These are phyloP conservation scores for Mycena galericulata DNA, from an alignment of 768 basidiomycete genomes.

Conservation along the genomic window DNA sequence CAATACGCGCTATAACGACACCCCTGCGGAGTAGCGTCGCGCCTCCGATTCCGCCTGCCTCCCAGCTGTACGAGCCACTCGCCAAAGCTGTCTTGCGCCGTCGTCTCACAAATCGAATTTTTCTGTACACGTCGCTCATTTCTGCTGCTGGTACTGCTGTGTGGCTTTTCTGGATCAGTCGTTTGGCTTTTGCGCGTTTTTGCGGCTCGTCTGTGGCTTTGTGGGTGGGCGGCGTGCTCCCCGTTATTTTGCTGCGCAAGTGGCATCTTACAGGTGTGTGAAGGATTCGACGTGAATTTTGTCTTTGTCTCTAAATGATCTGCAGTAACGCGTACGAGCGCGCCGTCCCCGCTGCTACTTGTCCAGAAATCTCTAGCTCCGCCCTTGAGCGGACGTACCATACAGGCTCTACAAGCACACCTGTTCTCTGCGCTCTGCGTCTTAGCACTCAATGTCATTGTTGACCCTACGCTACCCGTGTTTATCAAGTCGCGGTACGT, in stretches of 20 bases:
- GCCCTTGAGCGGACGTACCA: constrained; percentile 11
- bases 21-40: constrained; percentile 60
- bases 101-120: constrained; percentile 66
- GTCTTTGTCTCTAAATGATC: neutral
- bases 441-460: constrained; percentile 55
- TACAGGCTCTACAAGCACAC: constrained; percentile 18
- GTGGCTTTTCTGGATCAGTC: constrained; percentile 56
- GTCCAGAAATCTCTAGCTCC: constrained; percentile 29
- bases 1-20: constrained; percentile 63
- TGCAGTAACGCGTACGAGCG: constrained; percentile 29
- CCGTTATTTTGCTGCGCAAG: constrained; percentile 70
- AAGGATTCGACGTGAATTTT: neutral
- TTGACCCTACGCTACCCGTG: constrained; percentile 60
- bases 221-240: constrained; percentile 69
- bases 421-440: constrained; percentile 56
- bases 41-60: constrained; percentile 67
- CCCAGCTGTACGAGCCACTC: constrained; percentile 73
- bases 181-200: constrained; percentile 34
- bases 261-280: constrained; percentile 69
- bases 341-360: constrained; percentile 18
- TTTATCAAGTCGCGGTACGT: constrained; percentile 78
- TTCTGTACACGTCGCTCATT: constrained; percentile 61
- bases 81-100: constrained; percentile 72
- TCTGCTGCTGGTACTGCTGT: constrained; percentile 57
- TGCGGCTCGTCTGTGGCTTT: constrained; percentile 48